phyloP scores from a whole-genome alignment of 495 filamentous ascomycete genomes.

The Lasiosphaeria hispida region DNA sequence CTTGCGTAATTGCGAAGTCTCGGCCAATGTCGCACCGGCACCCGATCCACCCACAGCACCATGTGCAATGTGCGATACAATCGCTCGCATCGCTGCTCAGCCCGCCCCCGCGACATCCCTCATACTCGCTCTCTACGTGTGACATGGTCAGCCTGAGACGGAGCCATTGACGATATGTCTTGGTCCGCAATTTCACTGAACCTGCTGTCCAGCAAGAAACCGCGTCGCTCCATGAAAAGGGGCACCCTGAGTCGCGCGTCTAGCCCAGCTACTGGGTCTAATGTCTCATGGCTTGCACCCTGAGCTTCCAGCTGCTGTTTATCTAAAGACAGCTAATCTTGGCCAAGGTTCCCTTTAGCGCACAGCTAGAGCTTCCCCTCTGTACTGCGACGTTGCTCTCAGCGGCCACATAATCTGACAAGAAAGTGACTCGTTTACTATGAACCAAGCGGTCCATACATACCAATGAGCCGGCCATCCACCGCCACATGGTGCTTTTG shows the following conservation, averaged over 20 bases:
- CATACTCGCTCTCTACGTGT: not conserved
- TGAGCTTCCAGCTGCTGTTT: slow-evolving; percentile 6
- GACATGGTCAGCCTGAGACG: not conserved
- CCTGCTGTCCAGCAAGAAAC: not conserved
- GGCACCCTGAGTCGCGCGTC: not conserved
- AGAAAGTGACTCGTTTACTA: not conserved
- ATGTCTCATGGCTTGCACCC: slow-evolving; percentile 6
- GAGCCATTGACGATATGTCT: slow-evolving; percentile 13
- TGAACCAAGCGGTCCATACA: too few relatives aligned
- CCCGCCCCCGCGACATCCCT: not conserved
- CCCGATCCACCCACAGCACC: not conserved
- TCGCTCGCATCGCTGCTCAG: not conserved
- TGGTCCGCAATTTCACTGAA: slow-evolving; percentile 12
- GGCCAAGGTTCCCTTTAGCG: not conserved
- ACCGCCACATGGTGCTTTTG: too few relatives aligned
- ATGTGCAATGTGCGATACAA: not conserved
- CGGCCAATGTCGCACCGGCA: not conserved
- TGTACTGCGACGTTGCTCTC: not conserved
- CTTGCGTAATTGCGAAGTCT: slow-evolving; percentile 4
- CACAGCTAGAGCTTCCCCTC: not conserved
- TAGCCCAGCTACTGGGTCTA: not conserved
- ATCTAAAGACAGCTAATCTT: slow-evolving; percentile 12
- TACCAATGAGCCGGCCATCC: too few relatives aligned
- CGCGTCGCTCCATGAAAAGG: not conserved
- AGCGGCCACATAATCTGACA: not conserved